These are phyloP conservation scores for Rubia tinctorum DNA, from an alignment of 305 asterid genomes.

Conservation along the genomic window DNA sequence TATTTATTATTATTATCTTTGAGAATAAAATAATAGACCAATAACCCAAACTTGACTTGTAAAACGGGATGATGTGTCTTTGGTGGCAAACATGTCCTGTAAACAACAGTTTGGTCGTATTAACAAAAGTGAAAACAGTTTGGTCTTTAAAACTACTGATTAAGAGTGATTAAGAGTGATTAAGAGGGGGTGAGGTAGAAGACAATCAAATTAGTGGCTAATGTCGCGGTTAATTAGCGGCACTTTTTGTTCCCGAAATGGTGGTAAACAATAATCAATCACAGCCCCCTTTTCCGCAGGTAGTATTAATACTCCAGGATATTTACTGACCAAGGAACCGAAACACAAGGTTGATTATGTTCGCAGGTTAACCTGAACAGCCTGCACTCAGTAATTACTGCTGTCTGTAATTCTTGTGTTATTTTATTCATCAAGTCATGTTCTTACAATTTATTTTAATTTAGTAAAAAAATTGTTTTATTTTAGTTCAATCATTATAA, in stretches of 20 bases:
- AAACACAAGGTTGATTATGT: not conserved
- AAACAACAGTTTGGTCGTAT: not conserved
- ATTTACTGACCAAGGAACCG: not conserved
- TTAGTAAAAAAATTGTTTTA: too few species aligned
- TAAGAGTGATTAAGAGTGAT: not conserved
- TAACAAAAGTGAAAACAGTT: too few species aligned
- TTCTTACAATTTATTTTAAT: too few species aligned
- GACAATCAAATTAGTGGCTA: not conserved
- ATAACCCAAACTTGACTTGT: not conserved
- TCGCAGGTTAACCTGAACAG: not conserved
- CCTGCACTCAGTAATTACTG: not conserved
- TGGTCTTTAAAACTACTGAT: too few species aligned
- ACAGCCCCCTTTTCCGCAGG: not conserved
- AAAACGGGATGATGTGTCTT: not conserved
- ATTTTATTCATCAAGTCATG: not conserved
- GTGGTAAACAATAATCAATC: not conserved
- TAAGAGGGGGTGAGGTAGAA: not conserved
- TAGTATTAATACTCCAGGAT: not conserved
- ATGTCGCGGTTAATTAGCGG: not conserved
- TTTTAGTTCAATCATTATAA: too few species aligned
- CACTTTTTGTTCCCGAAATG: not conserved
- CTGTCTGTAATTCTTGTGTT: not conserved
- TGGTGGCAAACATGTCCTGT: not conserved
- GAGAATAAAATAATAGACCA: not conserved
- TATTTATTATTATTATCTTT: not conserved